A percentile compares a stretch with the other conserved stretches of the same genome.
Conservation (phyloP, 768 basidiomycete species). For the Collybia nuda region DNA sequence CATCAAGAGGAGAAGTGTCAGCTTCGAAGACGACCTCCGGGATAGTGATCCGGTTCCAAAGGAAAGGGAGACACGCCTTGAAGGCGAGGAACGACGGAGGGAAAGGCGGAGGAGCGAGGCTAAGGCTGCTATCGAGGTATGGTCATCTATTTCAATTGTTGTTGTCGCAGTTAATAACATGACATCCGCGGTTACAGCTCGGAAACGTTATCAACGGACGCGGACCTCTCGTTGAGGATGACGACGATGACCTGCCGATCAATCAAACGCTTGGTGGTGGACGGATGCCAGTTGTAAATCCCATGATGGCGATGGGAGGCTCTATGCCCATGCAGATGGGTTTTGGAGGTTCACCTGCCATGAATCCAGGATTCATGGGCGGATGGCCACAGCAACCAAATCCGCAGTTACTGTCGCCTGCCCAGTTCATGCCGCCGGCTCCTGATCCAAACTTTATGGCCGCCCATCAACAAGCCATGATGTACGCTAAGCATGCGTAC, state of each 20-base stretch:
- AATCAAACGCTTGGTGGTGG: conserved; percentile 37
- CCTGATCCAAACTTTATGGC: conserved; percentile 60
- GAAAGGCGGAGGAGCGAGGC: conserved; percentile 81
- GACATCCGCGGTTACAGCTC: conserved; percentile 46
- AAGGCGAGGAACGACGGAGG: conserved; percentile 56
- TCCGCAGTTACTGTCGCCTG: conserved; percentile 38
- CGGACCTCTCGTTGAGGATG: conserved; percentile 57
- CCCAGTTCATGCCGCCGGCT: conserved; percentile 43
- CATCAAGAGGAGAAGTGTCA: conserved; percentile 62
- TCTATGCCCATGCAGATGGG: conserved; percentile 33
- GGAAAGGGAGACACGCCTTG: conserved; percentile 25
- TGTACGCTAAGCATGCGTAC: conserved; percentile 85
- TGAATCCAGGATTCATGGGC: conserved; percentile 26
- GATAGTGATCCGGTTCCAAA: conserved; percentile 15
- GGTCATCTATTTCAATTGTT: conserved; percentile 20
- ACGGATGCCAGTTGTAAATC: conserved; percentile 42
- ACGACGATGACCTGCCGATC: conserved; percentile 49
- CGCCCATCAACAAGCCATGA: conserved; percentile 87
- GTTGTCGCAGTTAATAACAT: background rate
- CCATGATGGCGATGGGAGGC: conserved; percentile 41
- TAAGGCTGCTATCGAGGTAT: conserved; percentile 87
- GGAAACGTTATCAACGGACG: conserved; percentile 87
- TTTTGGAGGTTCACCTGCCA: conserved; percentile 19
- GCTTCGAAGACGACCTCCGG: conserved; percentile 57
- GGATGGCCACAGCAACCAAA: conserved; percentile 18